These are phyloP conservation scores for Elasticomyces elasticus DNA, from an alignment of 495 filamentous ascomycete species.

Conservation along the genomic window DNA sequence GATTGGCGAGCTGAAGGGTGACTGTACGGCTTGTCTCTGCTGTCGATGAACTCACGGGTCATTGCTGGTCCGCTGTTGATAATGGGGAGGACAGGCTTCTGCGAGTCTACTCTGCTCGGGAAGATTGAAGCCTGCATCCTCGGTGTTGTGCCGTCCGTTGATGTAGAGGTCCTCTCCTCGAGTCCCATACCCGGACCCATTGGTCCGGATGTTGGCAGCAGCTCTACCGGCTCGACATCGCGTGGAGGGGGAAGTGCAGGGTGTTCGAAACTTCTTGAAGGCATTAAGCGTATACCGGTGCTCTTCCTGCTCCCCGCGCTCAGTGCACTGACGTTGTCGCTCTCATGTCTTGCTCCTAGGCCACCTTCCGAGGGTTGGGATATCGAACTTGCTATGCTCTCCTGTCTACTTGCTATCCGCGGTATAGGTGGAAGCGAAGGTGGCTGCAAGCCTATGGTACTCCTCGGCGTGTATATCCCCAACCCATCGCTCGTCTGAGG, in stretches of 20 bases:
- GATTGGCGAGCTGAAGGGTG: not conserved
- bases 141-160: not conserved
- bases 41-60: conserved; percentile 12
- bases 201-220: not conserved
- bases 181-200: not conserved
- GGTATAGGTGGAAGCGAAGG: conserved; percentile 18
- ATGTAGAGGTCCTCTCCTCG: not conserved
- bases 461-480: not conserved
- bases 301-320: conserved; percentile 10
- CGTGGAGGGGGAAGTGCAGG: not conserved
- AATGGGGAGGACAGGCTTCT: not conserved
- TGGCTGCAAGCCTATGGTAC: conserved; percentile 2
- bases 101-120: not conserved
- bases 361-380: not conserved
- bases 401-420: conserved; percentile 12
- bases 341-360: conserved; percentile 3
- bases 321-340: conserved; percentile 4
- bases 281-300: not conserved
- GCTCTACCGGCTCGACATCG: not conserved
- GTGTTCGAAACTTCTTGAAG: conserved; percentile 3
- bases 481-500: conserved; percentile 16
- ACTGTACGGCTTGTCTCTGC: conserved; percentile 15
- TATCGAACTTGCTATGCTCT: not conserved
- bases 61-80: conserved; percentile 10
- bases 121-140: conserved; percentile 18